A percentile compares a stretch with the other conserved stretches of the same genome.
These are phyloP conservation scores for Vigna mungo DNA, from an alignment of 306 rosid genomes.

Conservation along the genomic window DNA sequence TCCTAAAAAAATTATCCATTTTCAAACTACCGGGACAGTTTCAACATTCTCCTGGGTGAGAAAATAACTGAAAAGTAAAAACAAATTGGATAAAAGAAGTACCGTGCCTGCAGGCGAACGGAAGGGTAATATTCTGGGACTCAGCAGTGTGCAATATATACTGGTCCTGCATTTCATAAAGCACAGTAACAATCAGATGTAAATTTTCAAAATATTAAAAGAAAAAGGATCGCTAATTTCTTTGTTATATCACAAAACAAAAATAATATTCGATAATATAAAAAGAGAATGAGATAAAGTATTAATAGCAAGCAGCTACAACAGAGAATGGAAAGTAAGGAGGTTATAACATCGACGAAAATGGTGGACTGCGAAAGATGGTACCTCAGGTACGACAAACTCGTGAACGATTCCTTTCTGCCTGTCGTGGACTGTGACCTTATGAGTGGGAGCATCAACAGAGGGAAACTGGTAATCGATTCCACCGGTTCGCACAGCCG, in stretches of 20 bases:
- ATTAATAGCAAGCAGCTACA: slow-evolving; percentile 16
- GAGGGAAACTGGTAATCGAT: slow-evolving; percentile 45
- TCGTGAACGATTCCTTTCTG: slow-evolving; percentile 84
- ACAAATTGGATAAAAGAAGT: slow-evolving; percentile 57
- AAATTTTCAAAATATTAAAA: not conserved
- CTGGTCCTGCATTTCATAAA: slow-evolving; percentile 76
- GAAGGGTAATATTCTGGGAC: slow-evolving; percentile 83
- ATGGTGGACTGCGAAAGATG: slow-evolving; percentile 6
- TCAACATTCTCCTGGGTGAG: not conserved
- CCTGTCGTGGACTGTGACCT: slow-evolving; percentile 86
- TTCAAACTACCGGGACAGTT: not conserved
- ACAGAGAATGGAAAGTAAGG: not conserved
- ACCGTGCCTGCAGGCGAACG: slow-evolving; percentile 99
- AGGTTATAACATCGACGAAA: not conserved
- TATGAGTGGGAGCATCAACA: slow-evolving; percentile 63
- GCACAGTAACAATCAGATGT: not conserved
- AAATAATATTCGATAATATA: not conserved
- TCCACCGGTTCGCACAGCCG: slow-evolving; percentile 44
- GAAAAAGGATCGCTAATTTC: not conserved
- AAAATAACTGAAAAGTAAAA: not conserved
- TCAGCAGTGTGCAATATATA: slow-evolving; percentile 96
- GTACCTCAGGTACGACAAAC: slow-evolving; percentile 91
- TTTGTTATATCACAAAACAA: not conserved
- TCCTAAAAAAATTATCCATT: not conserved
- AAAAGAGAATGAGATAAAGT: not conserved